Conservation (phyloP, 768 basidiomycete species). For the Psilocybe azurescens region DNA sequence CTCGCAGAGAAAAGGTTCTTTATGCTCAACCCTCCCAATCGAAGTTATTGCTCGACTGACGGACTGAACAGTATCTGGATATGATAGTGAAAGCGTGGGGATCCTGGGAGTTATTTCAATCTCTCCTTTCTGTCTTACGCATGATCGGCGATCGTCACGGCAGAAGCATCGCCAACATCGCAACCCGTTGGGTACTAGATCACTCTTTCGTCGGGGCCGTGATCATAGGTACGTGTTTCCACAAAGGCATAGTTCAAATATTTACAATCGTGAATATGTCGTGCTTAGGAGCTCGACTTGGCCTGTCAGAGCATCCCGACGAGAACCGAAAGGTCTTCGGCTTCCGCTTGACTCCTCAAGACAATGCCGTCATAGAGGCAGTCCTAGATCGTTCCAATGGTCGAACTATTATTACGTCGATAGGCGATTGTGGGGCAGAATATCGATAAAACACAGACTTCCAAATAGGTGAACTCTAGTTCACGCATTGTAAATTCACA, state of each 20-base stretch:
- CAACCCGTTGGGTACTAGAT: constrained; percentile 84
- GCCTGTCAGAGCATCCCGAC: constrained; percentile 73
- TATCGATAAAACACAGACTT: constrained; percentile 56
- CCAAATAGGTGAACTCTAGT: background rate
- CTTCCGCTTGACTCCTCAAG: constrained; percentile 59
- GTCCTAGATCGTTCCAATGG: constrained; percentile 69
- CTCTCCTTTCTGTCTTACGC: constrained; percentile 61
- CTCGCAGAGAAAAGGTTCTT: constrained; percentile 77
- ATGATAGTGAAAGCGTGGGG: constrained; percentile 85
- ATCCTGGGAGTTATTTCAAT: constrained; percentile 76
- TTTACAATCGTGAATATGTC: constrained; percentile 1
- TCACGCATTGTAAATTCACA: background rate
- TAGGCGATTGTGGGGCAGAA: constrained; percentile 87
- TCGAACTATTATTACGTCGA: constrained; percentile 61
- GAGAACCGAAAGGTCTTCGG: constrained; percentile 71
- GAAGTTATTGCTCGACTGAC: background rate
- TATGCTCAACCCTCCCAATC: background rate
- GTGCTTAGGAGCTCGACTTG: constrained; percentile 67
- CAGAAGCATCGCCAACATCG: constrained; percentile 76
- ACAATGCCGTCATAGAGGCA: constrained; percentile 65
- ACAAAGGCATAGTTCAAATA: background rate
- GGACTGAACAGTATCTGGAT: constrained; percentile 71
- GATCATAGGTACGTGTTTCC: constrained; percentile 62
- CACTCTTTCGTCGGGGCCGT: constrained; percentile 80
- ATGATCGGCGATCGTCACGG: constrained; percentile 72